phyloP scores from a whole-genome alignment of 2,329 filamentous ascomycete genomes.

The Lachnellula cervina region DNA sequence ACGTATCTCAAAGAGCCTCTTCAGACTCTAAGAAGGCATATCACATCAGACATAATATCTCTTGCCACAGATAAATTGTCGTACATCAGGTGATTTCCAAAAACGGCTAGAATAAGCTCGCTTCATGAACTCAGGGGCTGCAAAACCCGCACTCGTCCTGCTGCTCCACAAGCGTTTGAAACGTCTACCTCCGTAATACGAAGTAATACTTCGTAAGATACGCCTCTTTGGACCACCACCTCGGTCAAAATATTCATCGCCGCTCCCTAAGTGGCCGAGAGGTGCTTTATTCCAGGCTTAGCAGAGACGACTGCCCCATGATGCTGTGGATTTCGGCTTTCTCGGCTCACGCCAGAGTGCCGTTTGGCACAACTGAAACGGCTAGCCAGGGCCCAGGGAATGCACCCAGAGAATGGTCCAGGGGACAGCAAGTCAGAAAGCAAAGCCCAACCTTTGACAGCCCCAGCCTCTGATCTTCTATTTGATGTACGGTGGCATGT shows the following conservation, averaged over 20 bases:
- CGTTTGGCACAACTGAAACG: neutral
- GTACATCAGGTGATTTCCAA: neutral
- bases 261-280: neutral
- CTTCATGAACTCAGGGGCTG: neutral
- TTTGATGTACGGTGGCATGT: neutral
- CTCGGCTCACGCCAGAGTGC: neutral
- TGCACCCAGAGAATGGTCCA: too few species aligned
- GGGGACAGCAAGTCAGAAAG: neutral
- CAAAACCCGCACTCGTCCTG: neutral
- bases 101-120: neutral
- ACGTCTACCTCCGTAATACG: too few species aligned
- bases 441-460: neutral
- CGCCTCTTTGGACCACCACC: neutral
- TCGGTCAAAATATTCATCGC: neutral
- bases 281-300: neutral
- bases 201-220: too few species aligned
- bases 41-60: neutral
- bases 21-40: too few species aligned
- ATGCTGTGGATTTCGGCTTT: neutral
- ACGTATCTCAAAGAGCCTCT: too few species aligned
- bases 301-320: neutral
- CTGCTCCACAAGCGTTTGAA: neutral
- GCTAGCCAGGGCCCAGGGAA: neutral
- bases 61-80: neutral
- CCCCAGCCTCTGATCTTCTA: neutral